Conservation (phyloP, 192 early-diverging fungal genomes). For the Thamnidium elegans region DNA sequence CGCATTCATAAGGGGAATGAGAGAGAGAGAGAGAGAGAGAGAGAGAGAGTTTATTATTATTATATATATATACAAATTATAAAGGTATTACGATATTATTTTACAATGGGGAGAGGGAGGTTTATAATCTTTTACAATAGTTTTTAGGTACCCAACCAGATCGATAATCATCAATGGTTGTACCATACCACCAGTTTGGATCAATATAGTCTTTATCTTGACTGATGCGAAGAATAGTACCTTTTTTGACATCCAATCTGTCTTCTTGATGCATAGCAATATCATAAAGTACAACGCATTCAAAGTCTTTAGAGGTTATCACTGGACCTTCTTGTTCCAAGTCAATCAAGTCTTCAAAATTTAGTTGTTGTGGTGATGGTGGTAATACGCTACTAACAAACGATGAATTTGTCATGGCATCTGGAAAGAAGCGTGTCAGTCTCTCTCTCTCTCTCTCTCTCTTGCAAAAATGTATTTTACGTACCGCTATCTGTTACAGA, state of each 20-base stretch:
- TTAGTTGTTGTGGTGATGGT: no score
- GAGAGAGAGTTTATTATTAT: no score
- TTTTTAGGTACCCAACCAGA: constrained; percentile 15
- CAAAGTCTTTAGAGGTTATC: neutral
- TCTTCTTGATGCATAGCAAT: constrained; percentile 12
- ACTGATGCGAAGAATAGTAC: constrained; percentile 6
- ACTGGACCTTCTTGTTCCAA: neutral
- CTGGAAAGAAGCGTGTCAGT: no score
- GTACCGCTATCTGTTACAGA: neutral
- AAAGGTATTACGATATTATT: neutral
- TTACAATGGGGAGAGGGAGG: neutral
- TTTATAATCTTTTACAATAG: constrained; percentile 22
- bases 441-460: no score
- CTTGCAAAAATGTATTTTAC: no score
- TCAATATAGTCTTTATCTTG: constrained; percentile 3
- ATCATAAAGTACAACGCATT: constrained; percentile 22
- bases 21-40: no score
- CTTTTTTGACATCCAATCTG: constrained; percentile 12
- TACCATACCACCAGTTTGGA: constrained; percentile 17
- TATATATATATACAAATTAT: neutral
- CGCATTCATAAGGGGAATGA: no score
- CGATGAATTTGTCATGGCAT: no score
- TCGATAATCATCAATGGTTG: neutral
- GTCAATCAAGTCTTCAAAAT: no score
- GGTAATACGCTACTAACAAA: no score